These are phyloP conservation scores for Linderniella brevidens DNA, from an alignment of 257 asterid species.

Conservation along the genomic window DNA sequence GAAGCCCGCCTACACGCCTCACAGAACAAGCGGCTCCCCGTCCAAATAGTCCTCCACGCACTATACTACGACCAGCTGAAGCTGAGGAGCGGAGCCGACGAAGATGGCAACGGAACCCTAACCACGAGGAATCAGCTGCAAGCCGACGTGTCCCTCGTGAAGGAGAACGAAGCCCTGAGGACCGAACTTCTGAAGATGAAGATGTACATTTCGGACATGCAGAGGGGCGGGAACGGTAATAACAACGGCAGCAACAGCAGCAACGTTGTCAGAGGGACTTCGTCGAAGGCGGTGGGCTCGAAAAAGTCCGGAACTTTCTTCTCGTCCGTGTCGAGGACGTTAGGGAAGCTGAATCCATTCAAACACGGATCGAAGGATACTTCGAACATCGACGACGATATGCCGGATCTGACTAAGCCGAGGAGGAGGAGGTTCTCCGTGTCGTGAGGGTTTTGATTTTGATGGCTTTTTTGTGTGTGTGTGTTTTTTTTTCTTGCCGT, in stretches of 20 bases:
- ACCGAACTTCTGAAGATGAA: conserved; percentile 80
- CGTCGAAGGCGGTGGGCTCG: conserved; percentile 19
- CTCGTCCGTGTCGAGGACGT: conserved; percentile 60
- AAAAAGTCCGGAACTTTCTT: conserved; percentile 49
- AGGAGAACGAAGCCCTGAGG: conserved; percentile 72
- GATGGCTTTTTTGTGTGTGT: too few species aligned
- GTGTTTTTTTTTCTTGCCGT: too few species aligned
- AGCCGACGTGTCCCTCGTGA: conserved; percentile 51
- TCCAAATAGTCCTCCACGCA: conserved; percentile 85
- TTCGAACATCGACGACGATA: conserved; percentile 37
- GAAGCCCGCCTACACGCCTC: conserved; percentile 93
- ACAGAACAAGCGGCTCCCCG: conserved; percentile 85
- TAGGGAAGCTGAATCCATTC: conserved; percentile 77
- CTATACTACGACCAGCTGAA: conserved; percentile 76
- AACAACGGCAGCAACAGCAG: background rate
- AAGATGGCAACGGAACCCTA: conserved; percentile 24
- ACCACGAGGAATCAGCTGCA: conserved; percentile 48
- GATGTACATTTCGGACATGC: conserved; percentile 52
- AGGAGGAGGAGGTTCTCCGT: conserved; percentile 88
- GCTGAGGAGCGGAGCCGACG: conserved; percentile 58
- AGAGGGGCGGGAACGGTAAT: conserved; percentile 13
- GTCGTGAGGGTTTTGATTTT: conserved; percentile 18
- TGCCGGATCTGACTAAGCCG: conserved; percentile 57
- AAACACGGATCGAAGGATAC: conserved; percentile 88
- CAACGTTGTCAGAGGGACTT: conserved; percentile 13